Evolutionary conservation across 768 basidiomycete genomes (phyloP).

Genomic region (Amanita rubescens): DNA sequence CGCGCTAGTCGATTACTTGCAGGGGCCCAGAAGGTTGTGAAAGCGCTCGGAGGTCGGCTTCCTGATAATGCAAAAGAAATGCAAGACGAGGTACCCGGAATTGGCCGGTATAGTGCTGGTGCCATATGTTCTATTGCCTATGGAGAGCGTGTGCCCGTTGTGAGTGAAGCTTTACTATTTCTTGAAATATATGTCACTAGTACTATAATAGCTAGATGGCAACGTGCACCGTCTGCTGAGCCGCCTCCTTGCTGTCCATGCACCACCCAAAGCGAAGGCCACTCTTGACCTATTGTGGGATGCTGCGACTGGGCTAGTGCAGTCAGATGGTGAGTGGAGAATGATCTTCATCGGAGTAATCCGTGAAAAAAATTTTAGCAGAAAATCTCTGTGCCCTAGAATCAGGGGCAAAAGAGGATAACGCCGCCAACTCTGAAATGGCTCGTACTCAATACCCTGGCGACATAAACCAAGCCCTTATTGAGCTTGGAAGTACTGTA

Average conservation of each 20-base stretch:
- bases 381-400: neutral
- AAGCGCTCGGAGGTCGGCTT: slow-evolving; percentile 57
- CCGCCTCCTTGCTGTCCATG: slow-evolving; percentile 75
- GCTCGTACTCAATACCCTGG: slow-evolving; percentile 46
- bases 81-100: slow-evolving; percentile 78
- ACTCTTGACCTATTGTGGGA: slow-evolving; percentile 81
- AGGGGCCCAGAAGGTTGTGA: slow-evolving; percentile 76
- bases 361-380: neutral
- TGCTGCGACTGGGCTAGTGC: slow-evolving; percentile 44
- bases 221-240: slow-evolving; percentile 85
- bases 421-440: neutral
- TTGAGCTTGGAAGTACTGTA: slow-evolving; percentile 90
- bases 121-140: slow-evolving; percentile 85
- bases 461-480: slow-evolving; percentile 88
- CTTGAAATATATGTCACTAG: neutral
- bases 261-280: slow-evolving; percentile 70
- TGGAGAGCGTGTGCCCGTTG: slow-evolving; percentile 75
- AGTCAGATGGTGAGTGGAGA: slow-evolving; percentile 42
- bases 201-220: slow-evolving; percentile 63
- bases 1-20: slow-evolving; percentile 74
- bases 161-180: slow-evolving; percentile 31
- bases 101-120: slow-evolving; percentile 86
- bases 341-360: neutral
- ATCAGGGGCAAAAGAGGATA: neutral
- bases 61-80: slow-evolving; percentile 77